phyloP scores from a whole-genome alignment of 208 protist genomes.

The Trichomonas vaginalis region DNA sequence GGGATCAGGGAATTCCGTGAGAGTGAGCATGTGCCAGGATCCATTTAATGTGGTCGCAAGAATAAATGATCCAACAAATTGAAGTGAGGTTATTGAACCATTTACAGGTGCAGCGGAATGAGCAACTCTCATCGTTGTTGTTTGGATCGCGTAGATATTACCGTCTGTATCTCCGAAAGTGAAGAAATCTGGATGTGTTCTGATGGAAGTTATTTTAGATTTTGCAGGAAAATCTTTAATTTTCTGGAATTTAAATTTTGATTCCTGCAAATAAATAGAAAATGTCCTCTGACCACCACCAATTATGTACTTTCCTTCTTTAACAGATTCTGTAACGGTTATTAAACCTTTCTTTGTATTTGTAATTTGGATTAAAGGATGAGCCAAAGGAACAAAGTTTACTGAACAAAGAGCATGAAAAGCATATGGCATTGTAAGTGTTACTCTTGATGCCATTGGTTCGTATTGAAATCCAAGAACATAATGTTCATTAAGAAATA shows the following conservation, averaged over 20 bases:
- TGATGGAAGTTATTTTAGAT: background rate
- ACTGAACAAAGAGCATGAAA: background rate
- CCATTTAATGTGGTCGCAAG: background rate
- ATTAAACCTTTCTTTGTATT: background rate
- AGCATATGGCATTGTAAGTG: background rate
- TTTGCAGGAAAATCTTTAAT: background rate
- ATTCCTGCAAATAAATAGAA: background rate
- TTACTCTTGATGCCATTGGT: background rate
- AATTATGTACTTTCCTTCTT: background rate
- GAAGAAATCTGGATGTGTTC: background rate
- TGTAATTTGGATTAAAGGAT: background rate
- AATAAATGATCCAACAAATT: background rate
- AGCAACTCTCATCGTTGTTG: background rate
- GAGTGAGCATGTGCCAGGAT: background rate
- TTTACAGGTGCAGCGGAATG: background rate
- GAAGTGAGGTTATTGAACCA: background rate
- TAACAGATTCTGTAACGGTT: background rate
- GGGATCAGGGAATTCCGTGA: background rate
- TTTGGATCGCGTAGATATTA: background rate
- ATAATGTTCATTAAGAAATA: conserved; percentile 8
- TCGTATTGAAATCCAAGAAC: background rate
- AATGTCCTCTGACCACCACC: background rate
- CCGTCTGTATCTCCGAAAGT: background rate
- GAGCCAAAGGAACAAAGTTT: background rate
- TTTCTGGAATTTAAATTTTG: background rate